These are phyloP conservation scores for Lobosporangium transversale DNA, from an alignment of 192 early-diverging fungal species.

Conservation along the genomic window DNA sequence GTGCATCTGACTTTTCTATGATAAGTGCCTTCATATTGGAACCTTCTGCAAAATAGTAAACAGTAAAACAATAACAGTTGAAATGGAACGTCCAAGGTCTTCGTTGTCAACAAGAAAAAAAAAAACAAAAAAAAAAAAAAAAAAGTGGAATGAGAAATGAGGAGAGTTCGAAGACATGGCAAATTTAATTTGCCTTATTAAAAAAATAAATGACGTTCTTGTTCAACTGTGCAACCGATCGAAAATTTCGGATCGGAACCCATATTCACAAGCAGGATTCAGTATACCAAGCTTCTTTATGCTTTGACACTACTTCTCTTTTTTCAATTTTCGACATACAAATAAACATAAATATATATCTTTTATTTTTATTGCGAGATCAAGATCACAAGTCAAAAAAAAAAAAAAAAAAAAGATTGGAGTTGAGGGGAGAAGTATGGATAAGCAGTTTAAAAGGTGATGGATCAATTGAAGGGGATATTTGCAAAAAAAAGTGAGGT, in stretches of 20 bases:
- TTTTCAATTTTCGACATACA: no score
- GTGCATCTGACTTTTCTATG: conserved; percentile 17
- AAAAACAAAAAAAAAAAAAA: no score
- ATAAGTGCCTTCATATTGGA: conserved; percentile 36
- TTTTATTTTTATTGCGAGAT: neutral
- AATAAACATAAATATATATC: no score
- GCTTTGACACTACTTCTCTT: no score
- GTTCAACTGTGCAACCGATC: neutral
- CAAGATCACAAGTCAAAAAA: neutral
- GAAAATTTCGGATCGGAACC: neutral
- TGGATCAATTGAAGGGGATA: neutral
- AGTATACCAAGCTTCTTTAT: no score
- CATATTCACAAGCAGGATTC: no score
- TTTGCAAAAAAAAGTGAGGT: neutral
- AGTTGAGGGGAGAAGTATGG: neutral
- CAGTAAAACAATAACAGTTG: neutral
- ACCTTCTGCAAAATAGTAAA: neutral
- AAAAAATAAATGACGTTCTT: conserved; percentile 5
- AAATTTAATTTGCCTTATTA: neutral
- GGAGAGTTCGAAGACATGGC: neutral
- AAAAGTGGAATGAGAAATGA: neutral
- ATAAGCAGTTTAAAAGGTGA: neutral
- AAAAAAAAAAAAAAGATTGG: neutral
- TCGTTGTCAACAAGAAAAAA: no score
- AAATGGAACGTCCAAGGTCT: no score